Base-by-base conservation (phyloP, 345 rosid genomes). In the Jatropha curcas region DNA sequence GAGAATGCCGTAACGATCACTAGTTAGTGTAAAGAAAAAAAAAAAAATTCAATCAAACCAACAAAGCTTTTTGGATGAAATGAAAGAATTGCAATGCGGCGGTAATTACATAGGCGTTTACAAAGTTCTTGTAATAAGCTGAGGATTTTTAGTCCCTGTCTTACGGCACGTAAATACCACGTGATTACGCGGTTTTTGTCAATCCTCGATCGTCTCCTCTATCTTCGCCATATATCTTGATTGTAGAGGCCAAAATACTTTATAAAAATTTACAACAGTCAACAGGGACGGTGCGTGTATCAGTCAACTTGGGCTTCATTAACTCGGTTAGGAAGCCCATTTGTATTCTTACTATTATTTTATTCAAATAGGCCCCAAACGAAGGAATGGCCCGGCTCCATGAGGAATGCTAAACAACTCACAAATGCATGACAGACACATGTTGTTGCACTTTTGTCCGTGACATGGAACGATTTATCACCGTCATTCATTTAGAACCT, bases 91-190 rank as follows among this genome's bases (percentile, higher is more conserved):
- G 7, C 17, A 3, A 65, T 66, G 74, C 51, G 80, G 76, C 76
- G 71, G 83, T 72, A 67, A 75, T 75, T 77, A 67, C 71, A 58
- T 3, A 58, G 37, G 5, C 37, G 20, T 27, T 58, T 12, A 61
- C 66, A 35, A 61, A 20, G 66, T 61, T 61, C 10, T 61, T 35
- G 66, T 35, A 61, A 20, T 12, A 58, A 3, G 8, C 31, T 1
- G 1, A 56, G 8, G 20, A 34, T n/a, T n/a, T 1, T 20, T 13
- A 20, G 45, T 34, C 65, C 19, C 16, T 20, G 45, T 34, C 65
- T 35, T 10, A 20, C 27, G 65, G 45, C 43, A 19, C 43, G 16
- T 27, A 27, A 25, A 28, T 57, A 11, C 65, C 65, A 34, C 46
- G 65, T 34, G 27, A 20, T 7, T 4, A 60, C 45, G 46, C 45